Evolutionary conservation across 2,329 filamentous ascomycete species (phyloP).

Genomic region (Neonectria neomacrospora): DNA sequence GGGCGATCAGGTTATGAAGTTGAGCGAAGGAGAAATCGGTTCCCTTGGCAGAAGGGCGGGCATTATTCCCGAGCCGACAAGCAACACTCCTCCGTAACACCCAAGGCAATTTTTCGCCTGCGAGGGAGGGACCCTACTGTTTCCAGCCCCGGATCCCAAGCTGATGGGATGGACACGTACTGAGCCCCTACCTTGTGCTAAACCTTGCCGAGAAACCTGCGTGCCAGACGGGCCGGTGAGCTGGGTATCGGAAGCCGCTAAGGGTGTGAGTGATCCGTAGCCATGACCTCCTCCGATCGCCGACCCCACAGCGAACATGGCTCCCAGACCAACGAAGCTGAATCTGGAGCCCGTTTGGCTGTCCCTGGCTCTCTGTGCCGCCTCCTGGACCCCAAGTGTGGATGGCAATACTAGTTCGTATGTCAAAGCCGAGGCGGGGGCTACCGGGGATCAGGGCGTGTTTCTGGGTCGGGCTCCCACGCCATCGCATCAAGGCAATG

Average conservation of each 20-base stretch:
- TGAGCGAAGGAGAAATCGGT: constrained; percentile 11
- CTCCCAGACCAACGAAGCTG: constrained; percentile 28
- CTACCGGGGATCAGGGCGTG: constrained; percentile 14
- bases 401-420: constrained; percentile 17
- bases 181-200: constrained; percentile 33
- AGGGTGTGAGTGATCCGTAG: constrained; percentile 32
- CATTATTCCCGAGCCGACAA: constrained; percentile 21
- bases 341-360: constrained; percentile 27
- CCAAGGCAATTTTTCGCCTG: constrained; percentile 22
- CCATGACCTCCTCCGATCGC: constrained; percentile 30
- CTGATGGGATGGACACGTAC: constrained; percentile 18
- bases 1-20: constrained; percentile 20
- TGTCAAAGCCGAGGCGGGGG: constrained; percentile 18
- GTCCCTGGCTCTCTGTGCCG: constrained; percentile 19
- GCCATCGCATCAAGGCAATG: not conserved
- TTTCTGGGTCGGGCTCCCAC: not conserved
- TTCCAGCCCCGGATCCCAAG: constrained; percentile 23
- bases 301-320: constrained; percentile 30
- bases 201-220: constrained; percentile 32
- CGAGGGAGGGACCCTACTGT: constrained; percentile 16
- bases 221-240: constrained; percentile 37
- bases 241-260: constrained; percentile 35
- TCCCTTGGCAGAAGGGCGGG: constrained; percentile 13
- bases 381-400: constrained; percentile 25
- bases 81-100: constrained; percentile 12